Evolutionary conservation across 768 basidiomycete genomes (phyloP), one percentile per base, ranked within the genome.

Genomic region (Hericium rajendrae): DNA sequence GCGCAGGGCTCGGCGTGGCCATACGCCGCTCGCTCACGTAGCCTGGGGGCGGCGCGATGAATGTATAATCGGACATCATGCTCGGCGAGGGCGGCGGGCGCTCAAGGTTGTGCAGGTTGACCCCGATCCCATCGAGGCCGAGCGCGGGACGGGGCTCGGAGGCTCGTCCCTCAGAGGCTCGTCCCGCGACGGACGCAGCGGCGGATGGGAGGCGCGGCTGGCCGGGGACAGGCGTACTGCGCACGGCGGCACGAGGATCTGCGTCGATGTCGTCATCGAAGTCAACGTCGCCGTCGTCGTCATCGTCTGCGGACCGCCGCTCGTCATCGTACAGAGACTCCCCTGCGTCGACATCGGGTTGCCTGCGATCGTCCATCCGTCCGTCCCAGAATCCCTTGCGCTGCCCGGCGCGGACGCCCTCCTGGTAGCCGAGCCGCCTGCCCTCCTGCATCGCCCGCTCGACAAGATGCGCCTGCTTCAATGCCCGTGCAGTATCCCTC

Each of bases 371-470:
- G 43, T 46, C 16, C 43, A 46, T 46, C 3, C 43, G n/a, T 20
- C 4, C 20, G 43, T 46, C 43, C 48, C 58, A 43, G 46, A 52
- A 58, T 26, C 62, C 62, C 12, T 61, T 39, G 39, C 59, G 57
- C 49, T 62, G 60, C 28, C 62, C 62, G 15, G 60, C 62, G 24
- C 61, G 57, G 13, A 77, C 41, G 2, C 78, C 78, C 49, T 80
- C 74, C 22, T 63, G 62, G 56, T 73, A 78, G 13, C 78, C 77
- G 54, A 68, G 55, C 56, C 59, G 66, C 16, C 72, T 67, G 1
- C 78, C 78, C 51, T 79, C 77, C 59, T 77, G 77, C 13, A 71
- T 67, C 6, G 78, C 78, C 26, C 66, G 59, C 57, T 72, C 71
- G 38, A 75, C 62, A 12, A 74, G 59, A 40, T 73, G 73, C 62